Evolutionary conservation across 495 filamentous ascomycete genomes (phyloP), one percentile per base, ranked within the genome.

Genomic region (Penicillium arizonense): DNA sequence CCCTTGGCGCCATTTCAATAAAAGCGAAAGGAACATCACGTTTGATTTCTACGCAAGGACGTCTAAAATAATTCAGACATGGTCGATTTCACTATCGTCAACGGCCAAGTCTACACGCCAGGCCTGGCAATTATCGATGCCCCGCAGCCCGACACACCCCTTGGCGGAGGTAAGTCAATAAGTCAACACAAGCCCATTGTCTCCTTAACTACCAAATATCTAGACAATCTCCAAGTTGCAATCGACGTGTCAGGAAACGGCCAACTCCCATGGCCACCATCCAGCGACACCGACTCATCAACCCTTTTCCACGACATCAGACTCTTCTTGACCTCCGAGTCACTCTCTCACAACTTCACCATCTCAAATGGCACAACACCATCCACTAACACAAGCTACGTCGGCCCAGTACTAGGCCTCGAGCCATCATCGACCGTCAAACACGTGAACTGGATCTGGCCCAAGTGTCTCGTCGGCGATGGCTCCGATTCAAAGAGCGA

Each of bases 391-490:
- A 69, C 72, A 44, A 77, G 77, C 33, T 84, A 77, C 43, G 69
- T 86, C 12, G 83, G 82, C 2, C 76, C 84, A 24, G 81, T 87
- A 42, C 79, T 87, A 70, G 59, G 68, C 41, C 77, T 81, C 37
- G 84, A 87, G 57, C 71, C 77, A 2, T 77, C 79, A 9, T 84
- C 81, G 52, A 87, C 84, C 0, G 85, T 87, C 24, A 87, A 87
- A 62, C 84, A 87, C 62, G 80, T 87, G 37, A 83, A 83, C 57
- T 87, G 84, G 82, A 63, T 72, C 9, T 87, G 84, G 84, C 84
- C 85, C 2, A 77, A 77, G 42, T 87, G 84, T 59, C 69, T 88
- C 1, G 79, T 83, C 14, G 84, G 84, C 9, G 70, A 82, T 45
- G 82, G 82, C 5, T 55, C 59, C 1, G 57, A 53, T 30, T 58